A percentile compares a stretch with the other conserved stretches of the same genome.
phyloP scores from a whole-genome alignment of 2,329 filamentous ascomycete species.

The Fulvia fulva region DNA sequence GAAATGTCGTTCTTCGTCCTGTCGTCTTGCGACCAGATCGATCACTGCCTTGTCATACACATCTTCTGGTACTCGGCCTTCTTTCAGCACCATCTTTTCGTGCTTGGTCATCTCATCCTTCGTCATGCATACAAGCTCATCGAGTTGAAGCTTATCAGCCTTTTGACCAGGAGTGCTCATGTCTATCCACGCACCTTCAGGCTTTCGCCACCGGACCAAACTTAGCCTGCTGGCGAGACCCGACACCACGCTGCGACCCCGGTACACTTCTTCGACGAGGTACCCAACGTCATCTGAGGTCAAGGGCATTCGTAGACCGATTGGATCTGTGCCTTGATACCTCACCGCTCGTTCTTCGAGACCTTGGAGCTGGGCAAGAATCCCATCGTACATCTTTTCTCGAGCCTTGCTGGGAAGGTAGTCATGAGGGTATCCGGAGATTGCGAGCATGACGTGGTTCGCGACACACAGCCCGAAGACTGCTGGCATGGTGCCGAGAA shows the following conservation, averaged over 20 bases:
- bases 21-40: slow-evolving; percentile 61
- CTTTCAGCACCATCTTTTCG: slow-evolving; percentile 73
- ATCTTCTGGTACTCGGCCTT: slow-evolving; percentile 62
- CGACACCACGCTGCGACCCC: slow-evolving; percentile 76
- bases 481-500: slow-evolving; percentile 94
- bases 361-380: slow-evolving; percentile 70
- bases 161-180: slow-evolving; percentile 70
- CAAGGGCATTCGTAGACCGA: slow-evolving; percentile 75
- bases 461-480: slow-evolving; percentile 89
- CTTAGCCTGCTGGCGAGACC: slow-evolving; percentile 75
- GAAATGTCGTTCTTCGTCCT: slow-evolving; percentile 56
- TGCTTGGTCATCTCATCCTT: slow-evolving; percentile 82
- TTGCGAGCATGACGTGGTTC: slow-evolving; percentile 83
- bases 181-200: slow-evolving; percentile 57
- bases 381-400: slow-evolving; percentile 88
- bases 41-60: slow-evolving; percentile 69
- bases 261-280: slow-evolving; percentile 82
- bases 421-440: slow-evolving; percentile 79
- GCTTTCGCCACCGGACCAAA: slow-evolving; percentile 75
- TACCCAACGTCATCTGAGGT: slow-evolving; percentile 80
- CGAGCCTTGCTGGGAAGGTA: slow-evolving; percentile 76
- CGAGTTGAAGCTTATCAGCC: slow-evolving; percentile 62
- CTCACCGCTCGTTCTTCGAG: slow-evolving; percentile 72
- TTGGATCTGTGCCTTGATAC: slow-evolving; percentile 49
- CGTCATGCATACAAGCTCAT: slow-evolving; percentile 83